Base-by-base conservation (phyloP, 176 grass and related monocot species). In the Oryza nivara region DNA sequence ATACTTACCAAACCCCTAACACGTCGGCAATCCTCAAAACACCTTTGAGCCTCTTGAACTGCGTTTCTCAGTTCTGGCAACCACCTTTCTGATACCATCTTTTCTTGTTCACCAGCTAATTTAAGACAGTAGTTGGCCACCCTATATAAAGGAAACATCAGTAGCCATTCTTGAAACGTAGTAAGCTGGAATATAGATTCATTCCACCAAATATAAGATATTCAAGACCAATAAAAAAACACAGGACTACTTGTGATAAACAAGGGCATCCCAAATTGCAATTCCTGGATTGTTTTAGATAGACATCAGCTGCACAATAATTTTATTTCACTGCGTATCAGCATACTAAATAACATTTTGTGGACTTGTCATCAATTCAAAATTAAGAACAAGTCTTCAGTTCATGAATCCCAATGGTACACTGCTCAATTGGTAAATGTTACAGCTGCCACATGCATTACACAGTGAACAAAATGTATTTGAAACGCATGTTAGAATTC, bases 121-220 rank as follows among this genome's bases (percentile, higher is more conserved):
- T 94, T 99, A 65, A 99, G 86, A 81, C 93, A 99, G 67, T 99
- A 95, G 84, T 94, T 99, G 65, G 88, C 91, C 87, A 99, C 92
- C 83, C 96, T 99, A 79, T 54, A 90, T 77, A 78, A 80, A 46
- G 47, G 38, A 78, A 85, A 84, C 30, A 75, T 80, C 68, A 73
- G 54, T 58, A 68, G 19, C 16, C 56, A 72, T 84, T 65, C n/a
- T 76, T 76, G 28, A 51, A 75, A 74, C 15, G 11, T 79, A 76
- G 11, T 35, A 58, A 74, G 46, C 43, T 51, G 14, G 38, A 83
- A 69, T 26, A 26, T 7, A 69, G 36, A 71, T 80, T 72, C 19
- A 71, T 49, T 54, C 48, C 15, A 47, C 2, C 3, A 0, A 58
- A 84, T 68, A 67, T 4, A 84, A 45, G 75, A 51, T 14, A 64